phyloP scores from a whole-genome alignment of 257 asterid genomes.

The Eucommia ulmoides region DNA sequence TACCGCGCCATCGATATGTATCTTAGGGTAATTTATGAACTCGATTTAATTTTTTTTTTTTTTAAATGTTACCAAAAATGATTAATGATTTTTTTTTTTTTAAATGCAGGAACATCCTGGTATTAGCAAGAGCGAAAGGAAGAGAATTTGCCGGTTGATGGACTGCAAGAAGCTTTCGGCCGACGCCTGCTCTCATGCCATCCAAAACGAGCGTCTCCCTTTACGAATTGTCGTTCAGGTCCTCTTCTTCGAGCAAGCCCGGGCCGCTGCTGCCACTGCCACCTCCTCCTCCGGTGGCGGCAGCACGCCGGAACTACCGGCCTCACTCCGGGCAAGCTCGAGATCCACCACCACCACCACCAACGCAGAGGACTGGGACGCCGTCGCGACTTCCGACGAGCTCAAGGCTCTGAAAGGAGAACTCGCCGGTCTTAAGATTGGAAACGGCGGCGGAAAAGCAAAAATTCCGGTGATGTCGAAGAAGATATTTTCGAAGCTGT shows the following conservation, averaged over 20 bases:
- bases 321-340: conserved; percentile 49
- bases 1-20: conserved; percentile 78
- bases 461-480: conserved; percentile 25
- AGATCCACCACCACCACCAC: conserved; percentile 69
- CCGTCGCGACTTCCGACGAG: conserved; percentile 50
- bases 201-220: conserved; percentile 76
- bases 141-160: conserved; percentile 61
- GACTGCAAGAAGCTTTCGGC: conserved; percentile 66
- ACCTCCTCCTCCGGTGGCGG: conserved; percentile 30
- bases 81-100: no score
- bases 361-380: conserved; percentile 81
- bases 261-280: no score
- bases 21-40: conserved; percentile 41
- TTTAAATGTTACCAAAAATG: not conserved
- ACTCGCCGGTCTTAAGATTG: conserved; percentile 39
- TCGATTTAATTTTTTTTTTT: not conserved
- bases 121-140: conserved; percentile 56
- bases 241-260: conserved; percentile 64
- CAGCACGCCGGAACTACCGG: conserved; percentile 34
- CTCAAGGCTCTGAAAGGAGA: conserved; percentile 58
- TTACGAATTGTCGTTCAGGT: conserved; percentile 72
- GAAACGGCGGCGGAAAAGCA: conserved; percentile 27
- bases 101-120: conserved; percentile 55
- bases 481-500: conserved; percentile 53
- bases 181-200: conserved; percentile 70